phyloP scores from a whole-genome alignment of 352 stramenopile species.

The Pythium monospermum region DNA sequence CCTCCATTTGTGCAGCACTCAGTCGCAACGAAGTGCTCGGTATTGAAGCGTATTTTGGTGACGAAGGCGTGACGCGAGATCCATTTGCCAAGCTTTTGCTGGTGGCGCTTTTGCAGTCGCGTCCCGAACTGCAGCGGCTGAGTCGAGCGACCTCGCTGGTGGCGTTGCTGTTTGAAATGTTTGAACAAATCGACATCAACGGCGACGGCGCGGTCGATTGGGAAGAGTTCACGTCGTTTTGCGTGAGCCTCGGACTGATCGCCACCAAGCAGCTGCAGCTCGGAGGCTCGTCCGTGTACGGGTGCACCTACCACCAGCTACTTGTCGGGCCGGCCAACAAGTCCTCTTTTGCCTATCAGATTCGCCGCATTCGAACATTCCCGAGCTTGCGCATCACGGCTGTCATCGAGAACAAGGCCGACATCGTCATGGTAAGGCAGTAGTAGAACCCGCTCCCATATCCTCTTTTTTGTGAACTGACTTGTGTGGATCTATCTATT shows the following conservation, averaged over 20 bases:
- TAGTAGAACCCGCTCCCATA: neutral
- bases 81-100: constrained; percentile 52
- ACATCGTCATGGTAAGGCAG: constrained; percentile 33
- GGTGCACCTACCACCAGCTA: constrained; percentile 19
- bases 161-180: constrained; percentile 60
- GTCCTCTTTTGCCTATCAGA: constrained; percentile 54
- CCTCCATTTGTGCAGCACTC: constrained; percentile 54
- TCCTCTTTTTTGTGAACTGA: neutral
- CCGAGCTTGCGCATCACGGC: constrained; percentile 40
- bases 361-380: constrained; percentile 46
- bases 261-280: constrained; percentile 30
- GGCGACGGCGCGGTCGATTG: constrained; percentile 70
- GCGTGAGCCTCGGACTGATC: constrained; percentile 57
- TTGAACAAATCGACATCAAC: constrained; percentile 84
- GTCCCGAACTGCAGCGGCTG: constrained; percentile 33
- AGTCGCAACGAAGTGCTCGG: constrained; percentile 51
- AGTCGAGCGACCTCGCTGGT: constrained; percentile 33
- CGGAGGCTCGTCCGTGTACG: neutral
- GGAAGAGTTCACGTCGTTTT: constrained; percentile 86
- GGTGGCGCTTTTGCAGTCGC: constrained; percentile 36
- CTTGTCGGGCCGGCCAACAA: constrained; percentile 3
- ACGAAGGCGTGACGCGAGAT: constrained; percentile 32
- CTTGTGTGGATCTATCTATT: neutral
- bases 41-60: constrained; percentile 46
- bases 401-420: constrained; percentile 59